Evolutionary conservation across 2,329 filamentous ascomycete genomes (phyloP).

Genomic region (Diaporthe longicolla): DNA sequence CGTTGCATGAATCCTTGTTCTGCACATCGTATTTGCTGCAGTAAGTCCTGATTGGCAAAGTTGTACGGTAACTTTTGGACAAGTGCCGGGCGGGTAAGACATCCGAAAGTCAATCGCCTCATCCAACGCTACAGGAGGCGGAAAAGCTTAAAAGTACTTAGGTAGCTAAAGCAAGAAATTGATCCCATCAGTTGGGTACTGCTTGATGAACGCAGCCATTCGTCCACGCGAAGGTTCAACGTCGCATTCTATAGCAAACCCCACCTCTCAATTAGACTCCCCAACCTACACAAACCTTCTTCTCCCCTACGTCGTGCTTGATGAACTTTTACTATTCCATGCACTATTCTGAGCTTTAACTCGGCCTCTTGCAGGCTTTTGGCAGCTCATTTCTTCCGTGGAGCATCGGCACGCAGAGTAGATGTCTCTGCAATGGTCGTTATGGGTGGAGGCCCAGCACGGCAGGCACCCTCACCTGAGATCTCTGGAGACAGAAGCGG

Average conservation of each 20-base stretch:
- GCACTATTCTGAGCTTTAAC: background rate
- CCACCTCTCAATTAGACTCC: background rate
- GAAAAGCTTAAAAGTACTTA: background rate
- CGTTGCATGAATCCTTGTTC: background rate
- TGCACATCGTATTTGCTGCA: background rate
- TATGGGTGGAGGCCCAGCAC: background rate
- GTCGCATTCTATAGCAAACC: background rate
- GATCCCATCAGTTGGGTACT: background rate
- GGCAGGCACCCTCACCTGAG: background rate
- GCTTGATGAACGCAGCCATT: background rate
- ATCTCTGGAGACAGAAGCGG: constrained; percentile 9
- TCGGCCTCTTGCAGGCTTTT: background rate
- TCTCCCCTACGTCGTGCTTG: background rate
- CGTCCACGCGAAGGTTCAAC: background rate
- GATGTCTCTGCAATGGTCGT: background rate
- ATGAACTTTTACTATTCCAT: background rate
- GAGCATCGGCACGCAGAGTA: background rate
- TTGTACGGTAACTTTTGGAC: background rate
- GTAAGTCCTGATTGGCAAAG: background rate
- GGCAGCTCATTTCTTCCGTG: too few relatives aligned
- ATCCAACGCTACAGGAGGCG: background rate
- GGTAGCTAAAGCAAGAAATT: background rate
- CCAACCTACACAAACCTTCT: background rate
- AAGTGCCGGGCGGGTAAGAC: background rate
- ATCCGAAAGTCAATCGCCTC: constrained; percentile 4